These are phyloP conservation scores for Maudiozyma barnettii DNA, from an alignment of 805 yeast genomes.

Conservation along the genomic window DNA sequence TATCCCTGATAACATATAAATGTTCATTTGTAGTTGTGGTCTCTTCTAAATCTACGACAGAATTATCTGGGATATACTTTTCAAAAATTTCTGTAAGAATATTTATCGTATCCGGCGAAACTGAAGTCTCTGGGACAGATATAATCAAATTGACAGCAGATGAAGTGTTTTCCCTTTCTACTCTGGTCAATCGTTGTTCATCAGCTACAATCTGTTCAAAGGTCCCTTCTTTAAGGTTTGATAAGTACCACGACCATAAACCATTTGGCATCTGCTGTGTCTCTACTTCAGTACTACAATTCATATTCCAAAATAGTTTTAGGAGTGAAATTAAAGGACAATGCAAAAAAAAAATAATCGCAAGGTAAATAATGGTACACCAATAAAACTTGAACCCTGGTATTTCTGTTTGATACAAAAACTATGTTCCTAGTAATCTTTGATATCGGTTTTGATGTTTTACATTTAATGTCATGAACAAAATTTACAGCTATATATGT, in stretches of 20 bases:
- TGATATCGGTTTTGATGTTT: too few species aligned
- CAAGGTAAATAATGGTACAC: too few species aligned
- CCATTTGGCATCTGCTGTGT: slow-evolving; percentile 13
- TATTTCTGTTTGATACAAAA: too few species aligned
- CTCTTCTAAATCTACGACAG: neutral
- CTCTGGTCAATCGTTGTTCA: slow-evolving; percentile 6
- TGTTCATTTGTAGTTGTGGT: neutral
- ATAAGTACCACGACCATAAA: slow-evolving; percentile 29
- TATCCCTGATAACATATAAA: slow-evolving; percentile 1
- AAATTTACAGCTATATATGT: too few species aligned
- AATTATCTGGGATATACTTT: neutral
- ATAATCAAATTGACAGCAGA: slow-evolving; percentile 12
- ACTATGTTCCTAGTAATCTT: too few species aligned
- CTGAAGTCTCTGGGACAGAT: neutral
- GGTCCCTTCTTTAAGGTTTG: slow-evolving; percentile 25
- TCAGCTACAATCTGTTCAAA: slow-evolving; percentile 27
- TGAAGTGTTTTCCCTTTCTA: slow-evolving; percentile 11
- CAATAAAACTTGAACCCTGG: too few species aligned
- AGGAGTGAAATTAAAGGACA: too few species aligned
- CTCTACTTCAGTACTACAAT: neutral
- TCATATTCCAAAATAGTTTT: neutral
- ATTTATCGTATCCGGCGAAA: neutral
- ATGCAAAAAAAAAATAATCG: too few species aligned
- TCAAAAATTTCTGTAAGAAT: neutral
- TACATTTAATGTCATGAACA: too few species aligned